Conservation (phyloP, 2,329 filamentous ascomycete species). For the Phoma sp. region DNA sequence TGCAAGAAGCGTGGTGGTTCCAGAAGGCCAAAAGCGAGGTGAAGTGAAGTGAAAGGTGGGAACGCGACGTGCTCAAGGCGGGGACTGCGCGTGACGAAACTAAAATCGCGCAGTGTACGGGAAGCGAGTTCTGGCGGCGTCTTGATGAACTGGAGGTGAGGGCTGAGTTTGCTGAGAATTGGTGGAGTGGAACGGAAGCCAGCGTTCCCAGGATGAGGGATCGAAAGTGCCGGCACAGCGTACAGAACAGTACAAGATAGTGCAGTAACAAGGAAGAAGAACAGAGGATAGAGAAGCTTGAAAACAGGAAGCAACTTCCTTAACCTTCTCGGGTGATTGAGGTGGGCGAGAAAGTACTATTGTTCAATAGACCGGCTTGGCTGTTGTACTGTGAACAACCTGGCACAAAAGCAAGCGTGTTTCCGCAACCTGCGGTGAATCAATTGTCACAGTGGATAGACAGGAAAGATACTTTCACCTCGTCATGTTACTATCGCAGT, state of each 20-base stretch:
- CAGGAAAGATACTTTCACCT: not conserved
- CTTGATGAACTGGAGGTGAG: not conserved
- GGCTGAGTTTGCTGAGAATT: not conserved
- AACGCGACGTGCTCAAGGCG: not conserved
- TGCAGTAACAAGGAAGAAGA: not conserved
- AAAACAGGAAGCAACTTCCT: not conserved
- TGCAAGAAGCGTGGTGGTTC: not conserved
- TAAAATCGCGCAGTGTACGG: not conserved
- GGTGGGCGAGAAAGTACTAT: not conserved
- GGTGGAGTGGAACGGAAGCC: not conserved
- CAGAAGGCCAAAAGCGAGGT: not conserved
- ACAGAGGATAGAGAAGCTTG: not conserved
- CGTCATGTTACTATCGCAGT: not conserved
- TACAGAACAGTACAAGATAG: not conserved
- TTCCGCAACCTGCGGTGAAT: not conserved
- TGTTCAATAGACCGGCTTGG: not conserved
- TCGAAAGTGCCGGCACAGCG: not conserved
- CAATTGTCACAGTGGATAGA: not conserved
- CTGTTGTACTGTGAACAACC: not conserved
- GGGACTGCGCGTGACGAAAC: slow-evolving; percentile 1
- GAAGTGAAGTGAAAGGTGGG: slow-evolving; percentile 3
- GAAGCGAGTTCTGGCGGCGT: not conserved
- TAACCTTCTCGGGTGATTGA: not conserved
- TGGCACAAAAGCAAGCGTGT: not conserved
- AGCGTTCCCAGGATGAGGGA: not conserved